phyloP scores from a whole-genome alignment of 345 rosid genomes.

The Stellera chamaejasme region DNA sequence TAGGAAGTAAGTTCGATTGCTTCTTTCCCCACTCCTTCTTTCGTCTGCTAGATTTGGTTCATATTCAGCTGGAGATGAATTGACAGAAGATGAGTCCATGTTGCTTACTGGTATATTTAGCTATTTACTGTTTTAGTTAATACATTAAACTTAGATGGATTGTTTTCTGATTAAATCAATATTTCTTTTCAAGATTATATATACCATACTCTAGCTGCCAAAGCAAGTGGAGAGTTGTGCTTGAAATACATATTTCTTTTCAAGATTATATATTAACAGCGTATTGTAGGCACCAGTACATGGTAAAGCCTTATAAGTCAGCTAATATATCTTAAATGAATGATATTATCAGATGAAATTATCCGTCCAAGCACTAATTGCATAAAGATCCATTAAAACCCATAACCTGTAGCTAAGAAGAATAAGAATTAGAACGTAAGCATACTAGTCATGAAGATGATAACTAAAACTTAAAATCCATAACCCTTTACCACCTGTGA shows the following conservation, averaged over 20 bases:
- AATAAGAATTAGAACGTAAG: no score
- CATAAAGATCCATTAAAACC: no score
- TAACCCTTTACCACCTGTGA: no score
- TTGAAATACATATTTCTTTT: conserved; percentile 80
- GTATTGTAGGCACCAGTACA: not conserved
- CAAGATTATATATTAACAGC: not conserved
- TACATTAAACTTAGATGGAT: not conserved
- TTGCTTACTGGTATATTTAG: conserved; percentile 57
- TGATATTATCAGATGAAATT: not conserved
- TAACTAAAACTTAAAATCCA: no score
- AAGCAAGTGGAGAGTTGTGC: conserved; percentile 97
- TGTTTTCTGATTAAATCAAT: conserved; percentile 12
- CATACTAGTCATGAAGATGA: no score
- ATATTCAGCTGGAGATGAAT: conserved; percentile 40
- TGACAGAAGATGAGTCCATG: conserved; percentile 70
- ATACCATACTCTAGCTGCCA: conserved; percentile 88
- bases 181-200: conserved; percentile 49
- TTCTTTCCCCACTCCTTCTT: no score
- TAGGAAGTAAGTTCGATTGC: no score
- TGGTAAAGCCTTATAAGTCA: not conserved
- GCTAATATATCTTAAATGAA: not conserved
- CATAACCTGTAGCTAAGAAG: no score
- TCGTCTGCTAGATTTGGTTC: conserved; percentile 78
- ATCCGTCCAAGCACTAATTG: no score
- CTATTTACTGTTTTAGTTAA: not conserved